Conservation (phyloP, 768 basidiomycete genomes). For the Sistotremastrum suecicum region DNA sequence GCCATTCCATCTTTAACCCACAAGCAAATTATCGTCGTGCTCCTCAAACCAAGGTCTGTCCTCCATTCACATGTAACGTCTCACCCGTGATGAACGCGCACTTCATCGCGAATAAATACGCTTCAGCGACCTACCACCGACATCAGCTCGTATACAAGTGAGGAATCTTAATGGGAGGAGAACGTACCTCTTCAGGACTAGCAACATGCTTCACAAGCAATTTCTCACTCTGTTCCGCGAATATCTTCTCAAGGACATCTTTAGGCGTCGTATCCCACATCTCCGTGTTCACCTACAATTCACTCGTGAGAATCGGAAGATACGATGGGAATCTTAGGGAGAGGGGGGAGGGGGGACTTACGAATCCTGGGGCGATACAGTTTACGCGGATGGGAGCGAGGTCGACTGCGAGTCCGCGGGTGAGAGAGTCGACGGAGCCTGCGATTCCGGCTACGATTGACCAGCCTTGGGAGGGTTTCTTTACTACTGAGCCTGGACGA, state of each 20-base stretch:
- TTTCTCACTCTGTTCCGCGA: not conserved
- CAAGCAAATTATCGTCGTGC: too few species aligned
- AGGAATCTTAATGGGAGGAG: not conserved
- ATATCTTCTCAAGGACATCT: not conserved
- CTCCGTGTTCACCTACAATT: conserved; percentile 3
- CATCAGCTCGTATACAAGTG: not conserved
- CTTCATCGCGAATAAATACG: conserved; percentile 6
- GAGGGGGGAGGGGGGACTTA: not conserved
- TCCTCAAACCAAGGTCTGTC: conserved; percentile 1
- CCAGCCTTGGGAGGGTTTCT: conserved; percentile 1
- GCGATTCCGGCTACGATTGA: not conserved
- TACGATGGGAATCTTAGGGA: not conserved
- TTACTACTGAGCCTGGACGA: not conserved
- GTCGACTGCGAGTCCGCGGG: conserved; percentile 6
- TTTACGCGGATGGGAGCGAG: conserved; percentile 8
- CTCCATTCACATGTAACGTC: conserved; percentile 4
- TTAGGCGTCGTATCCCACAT: conserved; percentile 1
- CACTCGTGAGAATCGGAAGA: not conserved
- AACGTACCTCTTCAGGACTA: conserved; percentile 1
- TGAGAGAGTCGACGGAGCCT: conserved; percentile 6
- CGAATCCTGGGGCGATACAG: conserved; percentile 2
- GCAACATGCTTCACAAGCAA: conserved; percentile 3
- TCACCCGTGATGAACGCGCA: conserved; percentile 6
- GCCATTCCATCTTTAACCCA: too few species aligned
- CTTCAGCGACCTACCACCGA: conserved; percentile 2